Evolutionary conservation across 2,329 filamentous ascomycete species (phyloP).

Genomic region (Cladosporium sp.): DNA sequence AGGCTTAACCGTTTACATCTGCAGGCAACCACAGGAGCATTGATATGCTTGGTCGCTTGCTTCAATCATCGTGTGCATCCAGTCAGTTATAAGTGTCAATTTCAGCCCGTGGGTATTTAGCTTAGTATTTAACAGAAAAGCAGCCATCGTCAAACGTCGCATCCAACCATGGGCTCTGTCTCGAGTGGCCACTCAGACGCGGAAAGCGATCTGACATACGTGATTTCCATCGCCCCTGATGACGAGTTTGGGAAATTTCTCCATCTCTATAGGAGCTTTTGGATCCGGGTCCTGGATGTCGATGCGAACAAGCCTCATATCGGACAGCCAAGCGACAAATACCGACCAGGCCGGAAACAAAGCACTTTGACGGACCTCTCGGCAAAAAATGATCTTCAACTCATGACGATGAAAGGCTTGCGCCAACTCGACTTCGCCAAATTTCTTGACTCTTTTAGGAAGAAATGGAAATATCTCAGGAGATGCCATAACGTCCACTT

Average conservation of each 20-base stretch:
- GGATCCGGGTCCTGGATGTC: not conserved
- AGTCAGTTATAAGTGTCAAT: no score
- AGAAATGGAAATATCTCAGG: not conserved
- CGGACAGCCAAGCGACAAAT: no score
- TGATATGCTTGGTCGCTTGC: no score
- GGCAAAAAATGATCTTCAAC: no score
- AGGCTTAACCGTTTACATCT: no score
- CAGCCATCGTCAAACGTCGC: not conserved
- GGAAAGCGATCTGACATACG: no score
- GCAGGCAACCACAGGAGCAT: no score
- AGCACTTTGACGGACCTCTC: not conserved
- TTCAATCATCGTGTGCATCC: no score
- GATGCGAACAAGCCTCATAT: not conserved
- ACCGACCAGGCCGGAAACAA: not conserved
- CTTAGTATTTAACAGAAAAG: not conserved
- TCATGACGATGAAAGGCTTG: no score
- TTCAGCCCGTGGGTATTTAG: not conserved
- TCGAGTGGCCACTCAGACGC: no score
- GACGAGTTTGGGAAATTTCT: not conserved
- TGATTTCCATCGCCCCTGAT: not conserved
- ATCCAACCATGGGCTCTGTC: not conserved
- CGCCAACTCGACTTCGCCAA: no score
- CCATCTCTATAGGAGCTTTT: not conserved
- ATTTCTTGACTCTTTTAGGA: no score
- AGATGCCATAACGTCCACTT: not conserved